Conservation (phyloP, 129 eudicot genomes). For the Flaveria sonorensis region DNA sequence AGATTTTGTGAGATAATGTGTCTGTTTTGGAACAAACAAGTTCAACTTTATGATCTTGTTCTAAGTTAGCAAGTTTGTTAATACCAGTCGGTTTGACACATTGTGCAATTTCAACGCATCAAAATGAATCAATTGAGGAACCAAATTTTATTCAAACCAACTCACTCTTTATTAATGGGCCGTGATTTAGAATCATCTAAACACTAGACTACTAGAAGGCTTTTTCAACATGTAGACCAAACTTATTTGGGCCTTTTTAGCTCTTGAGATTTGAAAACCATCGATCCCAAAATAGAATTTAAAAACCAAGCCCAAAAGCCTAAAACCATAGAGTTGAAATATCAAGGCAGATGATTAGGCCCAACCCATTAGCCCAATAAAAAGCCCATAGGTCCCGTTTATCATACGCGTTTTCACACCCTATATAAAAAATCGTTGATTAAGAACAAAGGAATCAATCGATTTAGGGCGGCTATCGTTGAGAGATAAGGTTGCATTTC, state of each 20-base stretch:
- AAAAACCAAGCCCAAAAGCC: neutral
- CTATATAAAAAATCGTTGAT: neutral
- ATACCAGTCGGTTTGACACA: no score
- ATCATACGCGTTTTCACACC: conserved; percentile 21
- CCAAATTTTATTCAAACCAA: no score
- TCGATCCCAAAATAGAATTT: no score
- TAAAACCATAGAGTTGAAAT: neutral
- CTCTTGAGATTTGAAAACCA: no score
- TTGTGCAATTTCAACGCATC: no score
- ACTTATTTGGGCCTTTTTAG: no score
- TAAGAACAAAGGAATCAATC: conserved; percentile 1
- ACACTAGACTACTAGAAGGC: no score
- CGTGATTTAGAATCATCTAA: no score
- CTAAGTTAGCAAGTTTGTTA: neutral
- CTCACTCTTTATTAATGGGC: no score
- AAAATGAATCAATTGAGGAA: no score
- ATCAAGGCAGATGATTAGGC: neutral
- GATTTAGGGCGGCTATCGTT: conserved; percentile 29
- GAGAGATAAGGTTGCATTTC: conserved; percentile 3
- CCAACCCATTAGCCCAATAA: conserved; percentile 3
- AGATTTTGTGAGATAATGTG: neutral
- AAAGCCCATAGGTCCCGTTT: neutral
- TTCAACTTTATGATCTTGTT: neutral
- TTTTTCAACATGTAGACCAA: no score
- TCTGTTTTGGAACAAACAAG: neutral